A percentile compares a stretch with the other conserved stretches of the same genome.
phyloP scores from a whole-genome alignment of 1,139 yeast species.

The Pneumocystis sp. region DNA sequence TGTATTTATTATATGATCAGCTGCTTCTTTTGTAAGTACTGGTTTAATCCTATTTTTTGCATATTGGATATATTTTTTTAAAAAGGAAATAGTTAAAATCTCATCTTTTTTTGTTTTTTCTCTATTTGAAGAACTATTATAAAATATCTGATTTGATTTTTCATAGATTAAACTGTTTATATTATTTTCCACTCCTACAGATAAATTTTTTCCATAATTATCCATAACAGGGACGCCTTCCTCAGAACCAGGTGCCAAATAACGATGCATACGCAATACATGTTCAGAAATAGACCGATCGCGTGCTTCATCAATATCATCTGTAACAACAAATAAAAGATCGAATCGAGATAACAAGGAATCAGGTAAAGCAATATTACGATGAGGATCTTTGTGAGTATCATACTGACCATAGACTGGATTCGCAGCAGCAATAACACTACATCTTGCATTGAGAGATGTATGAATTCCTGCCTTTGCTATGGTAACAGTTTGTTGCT shows the following conservation, averaged over 20 bases:
- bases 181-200: conserved; percentile 18
- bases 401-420: conserved; percentile 97
- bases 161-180: conserved; percentile 53
- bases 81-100: conserved; percentile 65
- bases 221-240: conserved; percentile 89
- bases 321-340: conserved; percentile 86
- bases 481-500: conserved; percentile 95
- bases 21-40: conserved; percentile 60
- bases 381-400: conserved; percentile 89
- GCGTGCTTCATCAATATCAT: conserved; percentile 71
- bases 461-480: conserved; percentile 98
- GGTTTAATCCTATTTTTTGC: conserved; percentile 86
- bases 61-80: conserved; percentile 83
- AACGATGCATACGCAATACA: conserved; percentile 87
- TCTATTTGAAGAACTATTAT: conserved; percentile 51
- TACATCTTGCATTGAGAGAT: conserved; percentile 88
- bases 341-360: conserved; percentile 94
- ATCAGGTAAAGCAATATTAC: conserved; percentile 92
- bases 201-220: conserved; percentile 22
- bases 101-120: conserved; percentile 37
- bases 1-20: conserved; percentile 63
- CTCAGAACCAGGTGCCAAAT: conserved; percentile 68
- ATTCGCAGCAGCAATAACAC: conserved; percentile 96
- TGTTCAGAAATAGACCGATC: conserved; percentile 88
- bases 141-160: conserved; percentile 67